A percentile compares a stretch with the other conserved stretches of the same genome.
Evolutionary conservation across 805 yeast species (phyloP).

Genomic region (Yamadazyma paraphyllophila): DNA sequence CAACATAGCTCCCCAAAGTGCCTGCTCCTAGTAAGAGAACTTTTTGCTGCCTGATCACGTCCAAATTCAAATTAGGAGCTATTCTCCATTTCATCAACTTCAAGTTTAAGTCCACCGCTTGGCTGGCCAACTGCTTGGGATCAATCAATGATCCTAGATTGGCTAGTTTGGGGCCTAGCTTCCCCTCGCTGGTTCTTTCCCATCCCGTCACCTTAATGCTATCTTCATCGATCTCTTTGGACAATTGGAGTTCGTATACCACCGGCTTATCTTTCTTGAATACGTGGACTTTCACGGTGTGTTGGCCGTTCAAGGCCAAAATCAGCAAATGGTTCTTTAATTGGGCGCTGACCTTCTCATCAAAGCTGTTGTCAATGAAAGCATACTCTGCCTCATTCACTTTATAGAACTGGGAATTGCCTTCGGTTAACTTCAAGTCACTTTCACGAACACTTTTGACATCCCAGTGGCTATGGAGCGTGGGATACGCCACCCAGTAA

Average conservation of each 20-base stretch:
- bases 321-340: slow-evolving; percentile 58
- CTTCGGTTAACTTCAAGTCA: slow-evolving; percentile 1
- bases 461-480: slow-evolving; percentile 27
- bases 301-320: slow-evolving; percentile 29
- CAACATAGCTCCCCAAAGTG: slow-evolving; percentile 89
- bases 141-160: slow-evolving; percentile 79
- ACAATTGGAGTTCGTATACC: slow-evolving; percentile 18
- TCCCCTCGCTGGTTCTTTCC: slow-evolving; percentile 78
- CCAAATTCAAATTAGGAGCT: slow-evolving; percentile 77
- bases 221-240: not conserved
- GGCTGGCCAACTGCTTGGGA: slow-evolving; percentile 80
- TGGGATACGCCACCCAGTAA: slow-evolving; percentile 89
- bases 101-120: slow-evolving; percentile 87
- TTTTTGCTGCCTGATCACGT: slow-evolving; percentile 54
- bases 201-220: slow-evolving; percentile 65
- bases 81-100: slow-evolving; percentile 97
- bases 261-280: slow-evolving; percentile 22
- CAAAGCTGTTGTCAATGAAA: slow-evolving; percentile 33
- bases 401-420: slow-evolving; percentile 5
- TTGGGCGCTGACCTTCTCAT: slow-evolving; percentile 46
- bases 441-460: not conserved
- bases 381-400: slow-evolving; percentile 12
- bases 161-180: slow-evolving; percentile 77
- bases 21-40: slow-evolving; percentile 92
- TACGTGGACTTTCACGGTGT: slow-evolving; percentile 20